Evolutionary conservation across 192 early-diverging fungal species (phyloP), one percentile per base, ranked within the genome.

Genomic region (Geosiphon pyriformis): DNA sequence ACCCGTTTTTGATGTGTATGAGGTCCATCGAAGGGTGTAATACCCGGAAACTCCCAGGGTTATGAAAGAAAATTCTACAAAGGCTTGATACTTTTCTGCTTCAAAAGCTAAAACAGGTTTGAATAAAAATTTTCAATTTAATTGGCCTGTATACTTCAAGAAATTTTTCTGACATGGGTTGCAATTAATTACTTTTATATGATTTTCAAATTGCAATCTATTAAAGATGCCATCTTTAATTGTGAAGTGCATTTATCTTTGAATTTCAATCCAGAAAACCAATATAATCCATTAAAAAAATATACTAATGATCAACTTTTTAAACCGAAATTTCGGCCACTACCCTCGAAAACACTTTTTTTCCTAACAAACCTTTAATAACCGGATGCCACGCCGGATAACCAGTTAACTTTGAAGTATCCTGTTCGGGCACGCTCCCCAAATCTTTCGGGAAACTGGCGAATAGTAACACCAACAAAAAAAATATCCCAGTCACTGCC

Each of bases 401-500:
- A 10, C 30, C n/a, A 4, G 62, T 64, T 18, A 22, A 51, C 2
- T 49, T 34, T 12, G 62, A 11, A 51, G 29, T 18, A 29, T 7
- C 62, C 33, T 64, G 62, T 29, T 51, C 17, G 3, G 49, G 49
- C 26, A 31, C 31, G 20, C 32, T 26, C 1, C 25, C 59, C 11
- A 64, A n/a, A 6, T 64, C 62, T 30, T 48, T 61, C 3, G 62
- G 62, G 18, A 64, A 64, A 64, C 62, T 64, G 27, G 51, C 18
- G 3, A 64, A 25, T 51, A 52, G 12, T n/a, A 49, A 23, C 12
- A 50, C 62, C 47, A 64, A 51, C 2, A 51, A 2, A 47, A 53
- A 17, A 60, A 42, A n/a, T n/a, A n/a, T n/a, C n/a, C n/a, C n/a
- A n/a, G n/a, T n/a, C n/a, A n/a, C n/a, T n/a, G n/a, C n/a, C n/a